Evolutionary conservation across 2,329 filamentous ascomycete species (phyloP).

Genomic region (Phaeosphaeria sp.): DNA sequence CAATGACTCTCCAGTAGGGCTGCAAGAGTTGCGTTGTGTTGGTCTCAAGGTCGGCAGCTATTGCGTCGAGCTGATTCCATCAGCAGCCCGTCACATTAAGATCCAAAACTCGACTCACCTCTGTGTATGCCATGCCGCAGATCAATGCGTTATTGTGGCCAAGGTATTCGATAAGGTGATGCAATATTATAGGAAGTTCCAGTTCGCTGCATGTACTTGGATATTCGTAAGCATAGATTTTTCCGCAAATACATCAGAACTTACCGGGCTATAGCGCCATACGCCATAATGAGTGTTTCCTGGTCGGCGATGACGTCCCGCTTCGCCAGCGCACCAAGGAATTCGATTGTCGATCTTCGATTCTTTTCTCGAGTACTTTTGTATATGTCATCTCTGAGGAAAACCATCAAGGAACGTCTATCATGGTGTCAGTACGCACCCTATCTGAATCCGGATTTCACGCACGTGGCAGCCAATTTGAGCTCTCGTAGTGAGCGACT

Average conservation of each 20-base stretch:
- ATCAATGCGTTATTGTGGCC: conserved; percentile 82
- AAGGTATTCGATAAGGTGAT: conserved; percentile 84
- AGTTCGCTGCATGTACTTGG: conserved; percentile 73
- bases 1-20: conserved; percentile 88
- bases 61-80: conserved; percentile 64
- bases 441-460: conserved; percentile 1
- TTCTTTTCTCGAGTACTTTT: conserved; percentile 65
- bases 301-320: conserved; percentile 71
- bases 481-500: conserved; percentile 86
- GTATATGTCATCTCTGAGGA: conserved; percentile 62
- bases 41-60: conserved; percentile 70
- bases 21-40: conserved; percentile 74
- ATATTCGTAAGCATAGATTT: conserved; percentile 9
- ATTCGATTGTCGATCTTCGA: conserved; percentile 71
- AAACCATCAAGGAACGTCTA: conserved; percentile 70
- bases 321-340: conserved; percentile 75
- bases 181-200: conserved; percentile 83
- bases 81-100: background rate
- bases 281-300: conserved; percentile 84
- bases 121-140: conserved; percentile 81
- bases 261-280: conserved; percentile 80
- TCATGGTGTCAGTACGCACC: background rate
- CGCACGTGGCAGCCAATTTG: conserved; percentile 77
- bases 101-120: conserved; percentile 56
- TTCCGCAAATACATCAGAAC: conserved; percentile 14